Evolutionary conservation across 108 stramenopile genomes (phyloP).

Genomic region (Tribonema minus): DNA sequence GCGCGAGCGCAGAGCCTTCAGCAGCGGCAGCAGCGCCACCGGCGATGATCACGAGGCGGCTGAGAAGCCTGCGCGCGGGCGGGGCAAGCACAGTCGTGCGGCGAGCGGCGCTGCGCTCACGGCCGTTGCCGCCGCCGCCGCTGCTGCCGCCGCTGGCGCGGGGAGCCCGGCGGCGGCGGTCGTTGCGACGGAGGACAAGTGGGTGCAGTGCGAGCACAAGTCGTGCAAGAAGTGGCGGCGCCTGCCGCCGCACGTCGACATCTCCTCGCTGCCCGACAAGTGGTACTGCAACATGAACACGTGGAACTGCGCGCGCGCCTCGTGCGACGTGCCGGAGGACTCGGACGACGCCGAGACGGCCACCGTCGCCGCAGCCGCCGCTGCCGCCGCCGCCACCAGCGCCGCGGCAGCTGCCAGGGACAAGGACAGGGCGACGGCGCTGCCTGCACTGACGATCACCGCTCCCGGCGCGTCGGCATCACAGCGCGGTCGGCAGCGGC

Average conservation of each 20-base stretch:
- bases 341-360: background rate
- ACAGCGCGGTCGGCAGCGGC: background rate
- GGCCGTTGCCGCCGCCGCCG: too few species aligned
- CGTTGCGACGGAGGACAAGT: background rate
- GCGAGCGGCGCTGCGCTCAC: too few species aligned
- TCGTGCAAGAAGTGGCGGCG: slow-evolving; percentile 21
- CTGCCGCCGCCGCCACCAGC: too few species aligned
- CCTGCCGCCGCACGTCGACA: background rate
- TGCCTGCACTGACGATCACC: too few species aligned
- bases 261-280: background rate
- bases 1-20: too few species aligned
- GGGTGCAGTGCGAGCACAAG: slow-evolving; percentile 11
- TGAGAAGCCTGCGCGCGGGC: too few species aligned
- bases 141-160: background rate
- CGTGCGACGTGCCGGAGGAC: slow-evolving; percentile 21
- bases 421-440: too few species aligned
- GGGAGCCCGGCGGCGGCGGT: background rate
- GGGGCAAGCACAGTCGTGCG: too few species aligned
- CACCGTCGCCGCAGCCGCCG: too few species aligned
- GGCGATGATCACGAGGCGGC: too few species aligned
- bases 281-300: slow-evolving; percentile 31
- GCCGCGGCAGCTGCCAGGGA: background rate
- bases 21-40: too few species aligned
- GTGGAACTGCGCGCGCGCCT: slow-evolving; percentile 3
- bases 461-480: too few species aligned